Conservation (phyloP, 2,329 filamentous ascomycete genomes). For the Aspergillus transmontanensis region DNA sequence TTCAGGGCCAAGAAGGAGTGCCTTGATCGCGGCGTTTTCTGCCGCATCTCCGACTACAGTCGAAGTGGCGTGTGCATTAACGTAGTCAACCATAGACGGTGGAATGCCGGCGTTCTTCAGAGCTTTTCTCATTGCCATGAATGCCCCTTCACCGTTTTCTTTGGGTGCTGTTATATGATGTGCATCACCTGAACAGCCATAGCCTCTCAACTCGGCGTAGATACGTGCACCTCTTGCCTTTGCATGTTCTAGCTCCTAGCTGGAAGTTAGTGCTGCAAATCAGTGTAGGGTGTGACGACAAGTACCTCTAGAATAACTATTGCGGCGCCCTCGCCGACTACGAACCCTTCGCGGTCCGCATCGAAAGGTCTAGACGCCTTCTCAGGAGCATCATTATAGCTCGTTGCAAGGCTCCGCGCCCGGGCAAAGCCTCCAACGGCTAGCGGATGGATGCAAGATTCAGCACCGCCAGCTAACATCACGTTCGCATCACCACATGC, state of each 20-base stretch:
- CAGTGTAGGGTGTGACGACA: background rate
- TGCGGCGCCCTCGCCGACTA: slow-evolving; percentile 89
- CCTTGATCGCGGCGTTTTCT: slow-evolving; percentile 80
- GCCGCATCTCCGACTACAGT: slow-evolving; percentile 84
- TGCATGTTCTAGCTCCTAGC: slow-evolving; percentile 79
- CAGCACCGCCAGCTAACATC: slow-evolving; percentile 93
- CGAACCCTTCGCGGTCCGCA: slow-evolving; percentile 75
- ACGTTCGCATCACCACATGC: slow-evolving; percentile 88
- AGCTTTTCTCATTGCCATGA: slow-evolving; percentile 81
- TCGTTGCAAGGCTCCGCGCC: slow-evolving; percentile 80
- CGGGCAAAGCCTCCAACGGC: slow-evolving; percentile 89
- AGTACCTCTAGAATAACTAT: slow-evolving; percentile 77
- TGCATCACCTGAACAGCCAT: slow-evolving; percentile 88
- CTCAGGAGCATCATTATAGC: slow-evolving; percentile 71
- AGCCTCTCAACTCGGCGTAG: slow-evolving; percentile 86
- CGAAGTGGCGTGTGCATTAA: slow-evolving; percentile 94
- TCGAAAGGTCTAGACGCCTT: slow-evolving; percentile 87
- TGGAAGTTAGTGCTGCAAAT: background rate
- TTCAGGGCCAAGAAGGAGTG: slow-evolving; percentile 72
- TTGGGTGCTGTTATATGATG: slow-evolving; percentile 91
- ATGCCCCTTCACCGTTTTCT: slow-evolving; percentile 78
- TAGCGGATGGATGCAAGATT: slow-evolving; percentile 93
- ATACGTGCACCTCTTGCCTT: slow-evolving; percentile 75
- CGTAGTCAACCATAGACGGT: slow-evolving; percentile 77
- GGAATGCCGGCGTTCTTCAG: slow-evolving; percentile 70